These are phyloP conservation scores for Podila clonocystis DNA, from an alignment of 192 early-diverging fungal species.

Conservation along the genomic window DNA sequence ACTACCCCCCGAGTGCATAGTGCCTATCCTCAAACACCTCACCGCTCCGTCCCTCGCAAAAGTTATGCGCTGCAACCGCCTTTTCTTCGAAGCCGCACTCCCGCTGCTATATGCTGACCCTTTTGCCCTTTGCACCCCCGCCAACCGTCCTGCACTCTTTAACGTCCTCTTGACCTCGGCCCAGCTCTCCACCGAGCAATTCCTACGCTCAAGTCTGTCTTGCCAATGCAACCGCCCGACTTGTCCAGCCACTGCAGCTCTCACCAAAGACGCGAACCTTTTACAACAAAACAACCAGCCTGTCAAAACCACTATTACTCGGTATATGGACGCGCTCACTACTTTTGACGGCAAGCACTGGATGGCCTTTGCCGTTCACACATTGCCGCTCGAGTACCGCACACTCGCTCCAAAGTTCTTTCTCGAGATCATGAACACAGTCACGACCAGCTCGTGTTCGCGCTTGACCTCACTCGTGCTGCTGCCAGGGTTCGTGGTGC, in stretches of 20 bases:
- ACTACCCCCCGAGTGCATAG: constrained; percentile 26
- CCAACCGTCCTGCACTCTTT: background rate
- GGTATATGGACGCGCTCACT: background rate
- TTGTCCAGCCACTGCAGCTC: background rate
- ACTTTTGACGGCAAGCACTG: constrained; percentile 4
- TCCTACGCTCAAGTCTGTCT: background rate
- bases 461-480: background rate
- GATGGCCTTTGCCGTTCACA: constrained; percentile 5
- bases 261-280: background rate
- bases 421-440: background rate
- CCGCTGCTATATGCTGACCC: constrained; percentile 24
- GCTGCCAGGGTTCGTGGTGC: background rate
- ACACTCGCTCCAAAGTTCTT: constrained; percentile 4
- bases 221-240: background rate
- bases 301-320: background rate
- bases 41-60: background rate
- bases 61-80: background rate
- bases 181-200: background rate
- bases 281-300: background rate
- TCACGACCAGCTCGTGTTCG: background rate
- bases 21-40: constrained; percentile 4
- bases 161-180: background rate
- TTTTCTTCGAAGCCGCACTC: constrained; percentile 7
- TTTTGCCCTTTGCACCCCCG: background rate
- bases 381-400: background rate